Base-by-base conservation (phyloP, 2,329 filamentous ascomycete species). In the Colletotrichum australisinense region DNA sequence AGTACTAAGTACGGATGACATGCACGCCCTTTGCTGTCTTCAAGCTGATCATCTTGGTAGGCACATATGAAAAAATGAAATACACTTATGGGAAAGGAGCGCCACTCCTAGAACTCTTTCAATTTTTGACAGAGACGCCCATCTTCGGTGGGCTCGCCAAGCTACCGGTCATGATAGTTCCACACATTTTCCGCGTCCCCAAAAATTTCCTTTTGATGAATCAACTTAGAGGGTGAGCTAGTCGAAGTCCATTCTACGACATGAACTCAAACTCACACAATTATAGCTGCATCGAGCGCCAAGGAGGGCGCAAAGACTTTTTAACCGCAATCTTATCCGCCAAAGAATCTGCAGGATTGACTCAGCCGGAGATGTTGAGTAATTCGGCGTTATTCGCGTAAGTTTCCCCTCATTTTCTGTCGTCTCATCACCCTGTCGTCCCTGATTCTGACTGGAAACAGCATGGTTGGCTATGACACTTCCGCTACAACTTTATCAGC, bases 151-250 rank as follows among this genome's bases (percentile, higher is more conserved):
- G 62, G 1, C 62, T 70, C 1, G 68, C 68, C 1, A 70, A 70
- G 24, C 32, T 66, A 3, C 68, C 68, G 0, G 68, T 70, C 19
- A 66, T 70, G 62, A 32, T 32, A 0, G 68, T 70, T 1, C 68
- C 63, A 7, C 63, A 70, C 55, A 32, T 70, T 3, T 70, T 70
- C 38, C 35, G 68, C 16, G 63, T 71, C 16, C 68, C 68, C 7
- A 71, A 67, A 53, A 70, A 70, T 30, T 66, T 70, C 32, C 9
- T 70, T 24, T 26, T 60, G 46, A 70, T 70, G 68, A 70, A 70
- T 4, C 68, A 70, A 22, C 62, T 70, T 0, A 38, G 68, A 56
- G 62, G 24, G 68, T 66, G 28, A 53, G 62, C 24, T 8, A 5
- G 8, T 2, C n/a, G 6, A n/a, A 4, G 26, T n/a, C 9, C 35